Evolutionary conservation across 805 yeast species (phyloP).

Genomic region (Clavispora asparagi): DNA sequence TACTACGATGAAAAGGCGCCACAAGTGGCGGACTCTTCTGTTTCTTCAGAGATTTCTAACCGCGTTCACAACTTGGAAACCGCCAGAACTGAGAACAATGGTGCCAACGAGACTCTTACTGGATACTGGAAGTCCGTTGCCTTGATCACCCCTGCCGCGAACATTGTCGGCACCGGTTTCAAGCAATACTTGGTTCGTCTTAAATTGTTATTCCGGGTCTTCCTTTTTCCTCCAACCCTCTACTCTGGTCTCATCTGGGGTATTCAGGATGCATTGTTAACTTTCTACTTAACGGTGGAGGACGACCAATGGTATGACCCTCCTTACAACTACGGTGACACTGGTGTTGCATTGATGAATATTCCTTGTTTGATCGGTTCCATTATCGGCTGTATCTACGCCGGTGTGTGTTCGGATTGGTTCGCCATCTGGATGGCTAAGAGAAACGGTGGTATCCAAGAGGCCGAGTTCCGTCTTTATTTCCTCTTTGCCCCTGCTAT

Average conservation of each 20-base stretch:
- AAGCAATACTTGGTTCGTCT: conserved; percentile 58
- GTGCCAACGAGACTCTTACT: conserved; percentile 31
- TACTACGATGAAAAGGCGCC: neutral
- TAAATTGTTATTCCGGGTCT: conserved; percentile 46
- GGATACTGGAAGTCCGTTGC: conserved; percentile 44
- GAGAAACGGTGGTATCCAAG: conserved; percentile 54
- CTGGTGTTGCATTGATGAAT: conserved; percentile 72
- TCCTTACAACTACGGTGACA: conserved; percentile 62
- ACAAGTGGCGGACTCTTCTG: conserved; percentile 3
- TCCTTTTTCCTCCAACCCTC: conserved; percentile 60
- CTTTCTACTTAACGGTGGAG: conserved; percentile 70
- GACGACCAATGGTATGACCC: conserved; percentile 60
- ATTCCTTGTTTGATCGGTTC: conserved; percentile 67
- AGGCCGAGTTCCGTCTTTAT: conserved; percentile 62
- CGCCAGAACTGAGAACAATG: conserved; percentile 22
- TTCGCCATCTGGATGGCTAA: conserved; percentile 59
- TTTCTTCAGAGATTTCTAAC: conserved; percentile 10
- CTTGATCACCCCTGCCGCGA: conserved; percentile 51
- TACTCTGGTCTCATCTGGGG: conserved; percentile 77
- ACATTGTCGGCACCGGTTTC: conserved; percentile 58
- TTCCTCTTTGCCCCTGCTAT: conserved; percentile 51
- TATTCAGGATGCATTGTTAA: conserved; percentile 67
- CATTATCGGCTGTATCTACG: conserved; percentile 58
- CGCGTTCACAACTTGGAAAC: conserved; percentile 11
- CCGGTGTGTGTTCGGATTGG: conserved; percentile 56